Base-by-base conservation (phyloP, 2,329 filamentous ascomycete genomes). In the Onygenales sp. region DNA sequence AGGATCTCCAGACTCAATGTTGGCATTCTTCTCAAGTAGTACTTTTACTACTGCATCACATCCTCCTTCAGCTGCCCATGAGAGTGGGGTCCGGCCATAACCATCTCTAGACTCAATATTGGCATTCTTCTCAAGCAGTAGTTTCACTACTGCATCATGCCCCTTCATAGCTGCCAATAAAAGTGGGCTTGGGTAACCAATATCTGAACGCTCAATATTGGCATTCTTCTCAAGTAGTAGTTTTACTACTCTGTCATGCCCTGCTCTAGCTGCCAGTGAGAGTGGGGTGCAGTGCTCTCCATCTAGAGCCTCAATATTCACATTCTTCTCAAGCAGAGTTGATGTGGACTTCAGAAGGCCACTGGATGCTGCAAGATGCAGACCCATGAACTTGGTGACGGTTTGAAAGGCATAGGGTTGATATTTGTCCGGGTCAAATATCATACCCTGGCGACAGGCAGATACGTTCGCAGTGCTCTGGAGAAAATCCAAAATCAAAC, bases 281-380 rank as follows among this genome's bases (percentile, higher is more conserved):
- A 17, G 17, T 17, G 17, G 17, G 17, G 17, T 17, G 14, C 14
- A 14, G 14, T 14, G 14, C 14, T 14, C 14, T 14, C 14, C 14
- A 14, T 14, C 14, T 14, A 14, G 14, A 14, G 14, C 14, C 17
- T 17, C 17, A 17, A 17, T 17, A 17, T 17, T 27, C 2, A 2
- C 21, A 27, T 27, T 27, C 21, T 3, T 27, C 21, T 27, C 21
- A n/a, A 46, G 43, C 13, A 46, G 31, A n/a, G 43, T 11, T 34
- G 43, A 46, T 2, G 27, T 46, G 13, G 11, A 46, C 11, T 43
- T 48, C 27, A 46, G 13, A 17, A 63, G 32, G 27, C 62, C 62
- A 47, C 64, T 64, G 37, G 54, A 60, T 56, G 59, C 60, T 27
- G 58, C 58, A 37, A 65, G 46, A 36, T 65, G 62, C 34, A 63